phyloP scores from a whole-genome alignment of 2,329 filamentous ascomycete species.

The Pseudogymnoascus sp. region DNA sequence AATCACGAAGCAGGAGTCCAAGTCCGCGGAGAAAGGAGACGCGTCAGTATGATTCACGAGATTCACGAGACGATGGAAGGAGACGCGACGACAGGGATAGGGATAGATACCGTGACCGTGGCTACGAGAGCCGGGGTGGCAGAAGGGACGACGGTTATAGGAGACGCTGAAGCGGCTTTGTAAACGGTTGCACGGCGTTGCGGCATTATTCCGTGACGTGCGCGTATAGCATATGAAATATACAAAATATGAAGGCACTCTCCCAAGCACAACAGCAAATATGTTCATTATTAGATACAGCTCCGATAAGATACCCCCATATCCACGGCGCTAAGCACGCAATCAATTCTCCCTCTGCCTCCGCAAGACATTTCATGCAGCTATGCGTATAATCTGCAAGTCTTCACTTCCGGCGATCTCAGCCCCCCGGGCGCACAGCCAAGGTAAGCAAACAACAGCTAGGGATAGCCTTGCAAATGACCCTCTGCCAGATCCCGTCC shows the following conservation, averaged over 20 bases:
- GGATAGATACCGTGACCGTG: constrained; percentile 18
- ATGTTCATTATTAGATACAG: neutral
- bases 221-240: neutral
- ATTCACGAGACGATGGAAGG: constrained; percentile 17
- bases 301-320: neutral
- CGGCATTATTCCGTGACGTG: neutral
- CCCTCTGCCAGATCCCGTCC: neutral
- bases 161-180: constrained; percentile 8
- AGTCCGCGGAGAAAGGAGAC: constrained; percentile 19
- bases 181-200: neutral
- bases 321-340: neutral
- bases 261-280: constrained; percentile 3
- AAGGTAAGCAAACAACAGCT: neutral
- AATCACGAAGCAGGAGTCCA: constrained; percentile 26
- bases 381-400: neutral
- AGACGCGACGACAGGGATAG: constrained; percentile 14
- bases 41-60: constrained; percentile 16
- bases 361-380: neutral
- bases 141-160: constrained; percentile 20
- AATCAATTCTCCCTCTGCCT: neutral
- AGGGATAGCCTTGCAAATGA: constrained; percentile 1
- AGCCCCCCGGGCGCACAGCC: neutral
- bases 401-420: neutral
- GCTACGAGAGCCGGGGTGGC: constrained; percentile 6
- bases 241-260: neutral